Evolutionary conservation across 2,329 filamentous ascomycete genomes (phyloP), one percentile per base, ranked within the genome.

Genomic region (Calonectria pseudoturangicola): DNA sequence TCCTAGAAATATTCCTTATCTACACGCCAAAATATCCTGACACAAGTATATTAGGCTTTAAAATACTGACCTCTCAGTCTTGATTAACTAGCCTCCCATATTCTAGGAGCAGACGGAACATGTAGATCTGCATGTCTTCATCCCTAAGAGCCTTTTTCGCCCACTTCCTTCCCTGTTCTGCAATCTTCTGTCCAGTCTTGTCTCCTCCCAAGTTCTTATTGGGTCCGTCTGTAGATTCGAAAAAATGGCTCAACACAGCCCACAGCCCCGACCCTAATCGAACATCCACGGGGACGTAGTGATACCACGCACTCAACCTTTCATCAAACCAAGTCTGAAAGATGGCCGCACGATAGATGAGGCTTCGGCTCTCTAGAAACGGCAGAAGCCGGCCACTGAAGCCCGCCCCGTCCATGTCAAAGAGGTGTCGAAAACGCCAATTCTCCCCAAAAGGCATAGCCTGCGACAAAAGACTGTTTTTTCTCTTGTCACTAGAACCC

Each of bases 61-160:
- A 25, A 47, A 18, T 47, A 47, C 16, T 18, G 9, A 47, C 43
- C 43, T 47, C 43, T 47, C 21, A 47, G 43, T n/a, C 43, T 47
- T 21, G 43, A 47, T 47, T 47, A 30, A 58, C 30, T 39, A 63
- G 41, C 27, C 58, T 63, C 41, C 87, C 91, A 73, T 92, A 93
- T 82, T 93, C 92, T 41, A 93, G 83, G 68, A 93, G 82, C 76
- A 95, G 79, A 58, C 93, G 85, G 64, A 92, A 85, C 12, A 92
- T 88, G 80, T 95, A 95, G 9, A 95, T 87, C 79, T 91, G 88
- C 92, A 94, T 94, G 79, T 95, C 93, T 78, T 94, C 93, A 76
- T 88, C 89, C 71, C 93, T 85, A 30, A 95, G 84, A 8, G 93
- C 93, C 79, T 85, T 89, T 74, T 91, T 89, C 0, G 93, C 92